A percentile compares a stretch with the other conserved stretches of the same genome.
Evolutionary conservation across 2,329 filamentous ascomycete genomes (phyloP).

Genomic region (Penicillium sclerotigenum): DNA sequence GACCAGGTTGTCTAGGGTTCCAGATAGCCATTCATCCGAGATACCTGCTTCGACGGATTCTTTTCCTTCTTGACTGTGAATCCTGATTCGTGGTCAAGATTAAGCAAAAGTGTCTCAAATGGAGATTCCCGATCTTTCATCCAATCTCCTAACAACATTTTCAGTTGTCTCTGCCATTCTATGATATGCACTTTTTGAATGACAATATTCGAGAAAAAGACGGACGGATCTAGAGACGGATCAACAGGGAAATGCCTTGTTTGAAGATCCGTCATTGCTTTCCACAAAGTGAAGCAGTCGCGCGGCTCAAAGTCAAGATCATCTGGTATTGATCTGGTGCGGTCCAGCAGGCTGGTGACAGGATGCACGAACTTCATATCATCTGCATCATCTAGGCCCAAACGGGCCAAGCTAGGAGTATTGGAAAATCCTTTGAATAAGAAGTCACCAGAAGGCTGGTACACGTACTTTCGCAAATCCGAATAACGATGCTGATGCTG

Average conservation of each 20-base stretch:
- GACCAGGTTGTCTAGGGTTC: constrained; percentile 26
- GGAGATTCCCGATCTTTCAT: constrained; percentile 56
- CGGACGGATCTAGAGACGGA: constrained; percentile 24
- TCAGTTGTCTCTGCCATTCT: constrained; percentile 62
- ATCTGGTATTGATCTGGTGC: constrained; percentile 60
- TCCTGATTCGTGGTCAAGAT: constrained; percentile 36
- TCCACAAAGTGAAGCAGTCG: constrained; percentile 67
- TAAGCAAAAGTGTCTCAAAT: constrained; percentile 51
- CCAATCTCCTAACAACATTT: constrained; percentile 58
- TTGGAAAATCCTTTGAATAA: constrained; percentile 53
- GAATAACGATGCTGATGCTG: constrained; percentile 69
- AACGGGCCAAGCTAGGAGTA: constrained; percentile 17
- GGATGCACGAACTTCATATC: constrained; percentile 65
- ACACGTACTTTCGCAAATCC: constrained; percentile 72
- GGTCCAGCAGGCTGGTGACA: constrained; percentile 60
- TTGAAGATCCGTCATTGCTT: constrained; percentile 59
- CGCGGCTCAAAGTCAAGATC: constrained; percentile 68
- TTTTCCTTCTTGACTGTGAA: background rate
- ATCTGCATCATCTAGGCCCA: constrained; percentile 49
- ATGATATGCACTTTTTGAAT: constrained; percentile 65
- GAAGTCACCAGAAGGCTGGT: constrained; percentile 51
- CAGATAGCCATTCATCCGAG: background rate
- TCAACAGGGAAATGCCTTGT: constrained; percentile 50
- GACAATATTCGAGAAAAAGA: constrained; percentile 45
- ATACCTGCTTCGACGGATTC: background rate